A percentile compares a stretch with the other conserved stretches of the same genome.
Conservation (phyloP, 768 basidiomycete species). For the Filobasidium floriforme region DNA sequence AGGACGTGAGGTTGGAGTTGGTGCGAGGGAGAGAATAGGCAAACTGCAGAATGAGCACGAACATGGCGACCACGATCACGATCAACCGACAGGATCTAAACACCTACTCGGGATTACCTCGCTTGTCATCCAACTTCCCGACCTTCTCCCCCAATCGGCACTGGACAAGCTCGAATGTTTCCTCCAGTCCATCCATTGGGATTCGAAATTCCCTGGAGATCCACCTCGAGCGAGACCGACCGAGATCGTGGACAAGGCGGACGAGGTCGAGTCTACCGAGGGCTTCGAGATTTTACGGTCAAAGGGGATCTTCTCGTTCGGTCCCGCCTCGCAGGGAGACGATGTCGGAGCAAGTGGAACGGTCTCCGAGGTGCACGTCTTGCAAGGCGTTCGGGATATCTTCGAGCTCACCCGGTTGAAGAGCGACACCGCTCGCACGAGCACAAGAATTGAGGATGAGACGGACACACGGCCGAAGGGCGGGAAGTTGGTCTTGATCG, state of each 20-base stretch:
- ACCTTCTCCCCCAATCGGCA: conserved; percentile 49
- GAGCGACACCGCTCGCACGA: neutral
- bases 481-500: conserved; percentile 82
- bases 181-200: conserved; percentile 78
- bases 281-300: conserved; percentile 66
- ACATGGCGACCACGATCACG: conserved; percentile 43
- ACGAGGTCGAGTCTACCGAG: neutral
- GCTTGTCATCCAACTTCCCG: conserved; percentile 54
- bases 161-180: conserved; percentile 63
- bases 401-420: conserved; percentile 60
- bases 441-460: conserved; percentile 26
- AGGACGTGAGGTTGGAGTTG: neutral
- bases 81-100: conserved; percentile 17
- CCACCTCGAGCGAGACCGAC: neutral
- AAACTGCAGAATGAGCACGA: conserved; percentile 43
- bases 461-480: conserved; percentile 51
- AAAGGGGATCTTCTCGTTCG: conserved; percentile 64
- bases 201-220: conserved; percentile 35
- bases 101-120: conserved; percentile 48
- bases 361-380: conserved; percentile 53
- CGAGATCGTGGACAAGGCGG: conserved; percentile 1
- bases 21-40: conserved; percentile 36
- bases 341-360: conserved; percentile 8
- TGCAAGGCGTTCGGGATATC: conserved; percentile 86
- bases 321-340: neutral